Conservation (phyloP, 768 basidiomycete species). For the Dacryopinax primogenitus region DNA sequence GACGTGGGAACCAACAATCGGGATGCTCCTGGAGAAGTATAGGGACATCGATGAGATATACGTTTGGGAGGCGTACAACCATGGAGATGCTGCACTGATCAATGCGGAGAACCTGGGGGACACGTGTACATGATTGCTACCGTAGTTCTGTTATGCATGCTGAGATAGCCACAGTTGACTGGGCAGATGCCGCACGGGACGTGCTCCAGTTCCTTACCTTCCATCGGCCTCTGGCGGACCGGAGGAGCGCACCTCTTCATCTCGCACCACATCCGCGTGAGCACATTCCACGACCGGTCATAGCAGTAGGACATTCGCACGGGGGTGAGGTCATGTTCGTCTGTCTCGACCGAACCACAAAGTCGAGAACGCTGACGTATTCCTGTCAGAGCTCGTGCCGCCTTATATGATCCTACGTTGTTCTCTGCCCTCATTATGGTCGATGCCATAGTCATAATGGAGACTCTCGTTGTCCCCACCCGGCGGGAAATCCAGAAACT, state of each 20-base stretch:
- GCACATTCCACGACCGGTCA: constrained; percentile 38
- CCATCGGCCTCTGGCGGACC: constrained; percentile 40
- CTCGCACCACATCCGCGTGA: constrained; percentile 41
- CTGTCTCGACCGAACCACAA: not conserved
- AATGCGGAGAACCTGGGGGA: constrained; percentile 46
- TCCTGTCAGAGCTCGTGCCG: constrained; percentile 45
- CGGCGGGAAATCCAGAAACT: not conserved
- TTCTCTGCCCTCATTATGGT: constrained; percentile 62
- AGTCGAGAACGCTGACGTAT: too few relatives aligned
- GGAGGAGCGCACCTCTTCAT: constrained; percentile 21
- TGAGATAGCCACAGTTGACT: constrained; percentile 42
- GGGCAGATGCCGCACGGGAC: constrained; percentile 66
- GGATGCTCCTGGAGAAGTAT: constrained; percentile 36
- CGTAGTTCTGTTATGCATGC: not conserved
- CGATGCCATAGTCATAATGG: constrained; percentile 54
- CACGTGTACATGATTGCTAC: constrained; percentile 39
- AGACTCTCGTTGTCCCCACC: constrained; percentile 13
- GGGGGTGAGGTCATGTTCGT: constrained; percentile 51
- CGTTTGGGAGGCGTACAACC: constrained; percentile 71
- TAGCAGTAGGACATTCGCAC: constrained; percentile 72
- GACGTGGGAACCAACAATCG: constrained; percentile 57
- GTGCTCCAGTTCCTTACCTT: constrained; percentile 59
- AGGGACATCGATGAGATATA: constrained; percentile 55
- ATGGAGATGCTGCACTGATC: constrained; percentile 66
- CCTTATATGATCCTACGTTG: constrained; percentile 46